Evolutionary conservation across 2,329 filamentous ascomycete genomes (phyloP), one percentile per base, ranked within the genome.

Genomic region (Xylariaceae sp.): DNA sequence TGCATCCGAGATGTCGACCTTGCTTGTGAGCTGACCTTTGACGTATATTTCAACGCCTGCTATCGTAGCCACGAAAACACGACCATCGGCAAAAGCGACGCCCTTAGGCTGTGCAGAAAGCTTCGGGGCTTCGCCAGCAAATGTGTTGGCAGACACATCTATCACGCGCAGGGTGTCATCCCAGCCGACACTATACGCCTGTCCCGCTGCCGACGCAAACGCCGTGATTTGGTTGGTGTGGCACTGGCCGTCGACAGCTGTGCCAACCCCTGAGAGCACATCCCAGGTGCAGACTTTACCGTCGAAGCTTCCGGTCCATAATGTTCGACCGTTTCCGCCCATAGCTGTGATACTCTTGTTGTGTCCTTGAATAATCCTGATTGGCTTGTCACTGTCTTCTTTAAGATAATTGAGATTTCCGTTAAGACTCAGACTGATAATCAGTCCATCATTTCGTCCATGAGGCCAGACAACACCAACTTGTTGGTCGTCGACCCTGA

Each of bases 281-380:
- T 97, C 86, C 92, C 94, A 99, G 52, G 82, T 84, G 68, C 87
- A 88, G 22, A 96, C 83, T 37, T 88, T 83, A 44, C 94, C 94
- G 58, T 99, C 94, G 62, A 92, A 95, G 72, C 91, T 95, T 55
- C 94, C 94, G 0, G 92, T 95, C 78, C 86, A 92, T 13, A 97
- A 72, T 0, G 86, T 88, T 50, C 84, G 77, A 4, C 73, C 75
- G 56, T 85, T 82, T 8, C 73, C 74, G 2, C 79, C 80, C 36
- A 96, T 75, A 4, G 92, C 85, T 1, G 91, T 97, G 65, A 97
- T 88, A 65, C 84, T 88, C 77, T 92, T 96, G 70, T 92, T 89
- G 70, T 99, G 94, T 21, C 94, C 92, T 56, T 92, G 84, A 1
- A 99, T 77, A 13, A 92, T 75, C 61, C 80, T 85, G 50, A 81